Conservation (phyloP, 2,329 filamentous ascomycete genomes). For the Botrytis tulipae region DNA sequence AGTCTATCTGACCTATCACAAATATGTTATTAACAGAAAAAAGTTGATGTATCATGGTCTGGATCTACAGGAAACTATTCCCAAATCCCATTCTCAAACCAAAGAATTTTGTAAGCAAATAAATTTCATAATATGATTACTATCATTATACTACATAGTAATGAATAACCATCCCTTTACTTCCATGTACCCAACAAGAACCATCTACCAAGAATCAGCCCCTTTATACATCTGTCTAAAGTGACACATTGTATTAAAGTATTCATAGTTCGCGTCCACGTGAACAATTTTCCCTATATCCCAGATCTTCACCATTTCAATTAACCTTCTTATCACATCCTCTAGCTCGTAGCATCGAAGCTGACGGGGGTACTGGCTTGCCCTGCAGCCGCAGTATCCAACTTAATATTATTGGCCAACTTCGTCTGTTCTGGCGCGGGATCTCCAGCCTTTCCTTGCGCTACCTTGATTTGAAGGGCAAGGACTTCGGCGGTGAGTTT, state of each 20-base stretch:
- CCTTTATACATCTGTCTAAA: background rate
- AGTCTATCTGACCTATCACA: no score
- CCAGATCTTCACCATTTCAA: background rate
- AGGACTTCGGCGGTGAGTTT: conserved; percentile 55
- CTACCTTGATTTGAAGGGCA: conserved; percentile 50
- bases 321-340: background rate
- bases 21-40: background rate
- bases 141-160: background rate
- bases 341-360: conserved; percentile 39
- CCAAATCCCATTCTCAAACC: background rate
- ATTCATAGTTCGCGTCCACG: background rate
- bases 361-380: conserved; percentile 44
- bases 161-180: background rate
- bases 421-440: conserved; percentile 50
- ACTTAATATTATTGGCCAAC: conserved; percentile 52
- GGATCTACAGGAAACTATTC: background rate
- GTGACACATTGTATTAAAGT: background rate
- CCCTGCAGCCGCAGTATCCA: conserved; percentile 49
- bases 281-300: background rate
- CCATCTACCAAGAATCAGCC: background rate
- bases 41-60: background rate
- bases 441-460: conserved; percentile 49
- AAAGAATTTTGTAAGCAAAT: background rate
- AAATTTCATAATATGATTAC: background rate
- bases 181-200: background rate